Percentiles rank a stretch among this genome's conserved stretches.
Evolutionary conservation across 2,329 filamentous ascomycete species (phyloP).

Genomic region (Talaromyces piceae): DNA sequence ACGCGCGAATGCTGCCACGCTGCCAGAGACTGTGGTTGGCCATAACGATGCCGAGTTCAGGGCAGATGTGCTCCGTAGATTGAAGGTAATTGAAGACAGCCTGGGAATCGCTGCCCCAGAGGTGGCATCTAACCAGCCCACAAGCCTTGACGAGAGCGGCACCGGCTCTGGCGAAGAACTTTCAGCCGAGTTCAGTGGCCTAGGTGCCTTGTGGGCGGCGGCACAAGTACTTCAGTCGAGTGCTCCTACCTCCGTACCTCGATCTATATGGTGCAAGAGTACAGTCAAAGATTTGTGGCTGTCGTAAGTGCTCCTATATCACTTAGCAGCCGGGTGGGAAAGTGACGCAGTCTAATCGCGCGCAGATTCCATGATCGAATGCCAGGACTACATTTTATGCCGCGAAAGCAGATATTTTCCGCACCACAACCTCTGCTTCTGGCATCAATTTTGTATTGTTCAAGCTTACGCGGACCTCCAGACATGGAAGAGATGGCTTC

Average conservation of each 20-base stretch:
- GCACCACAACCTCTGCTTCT: constrained; percentile 9
- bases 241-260: constrained; percentile 8
- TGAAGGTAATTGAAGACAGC: constrained; percentile 6
- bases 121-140: neutral
- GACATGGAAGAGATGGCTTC: constrained; percentile 4
- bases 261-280: constrained; percentile 5
- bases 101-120: constrained; percentile 1
- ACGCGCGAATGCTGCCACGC: constrained; percentile 10
- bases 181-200: neutral
- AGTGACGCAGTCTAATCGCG: neutral
- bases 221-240: constrained; percentile 3
- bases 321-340: neutral
- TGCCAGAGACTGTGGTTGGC: constrained; percentile 1
- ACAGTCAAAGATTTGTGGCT: constrained; percentile 9
- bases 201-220: constrained; percentile 9
- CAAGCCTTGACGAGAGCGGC: constrained; percentile 1
- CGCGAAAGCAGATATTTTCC: constrained; percentile 11
- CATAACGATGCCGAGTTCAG: constrained; percentile 5
- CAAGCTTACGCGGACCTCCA: constrained; percentile 9
- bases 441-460: constrained; percentile 12
- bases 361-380: constrained; percentile 10
- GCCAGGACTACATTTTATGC: constrained; percentile 12
- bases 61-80: constrained; percentile 7
- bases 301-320: constrained; percentile 1
- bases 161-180: constrained; percentile 2